A percentile compares a stretch with the other conserved stretches of the same genome.
Evolutionary conservation across 441 rosid species (phyloP).

Genomic region (Lepidium campestre): DNA sequence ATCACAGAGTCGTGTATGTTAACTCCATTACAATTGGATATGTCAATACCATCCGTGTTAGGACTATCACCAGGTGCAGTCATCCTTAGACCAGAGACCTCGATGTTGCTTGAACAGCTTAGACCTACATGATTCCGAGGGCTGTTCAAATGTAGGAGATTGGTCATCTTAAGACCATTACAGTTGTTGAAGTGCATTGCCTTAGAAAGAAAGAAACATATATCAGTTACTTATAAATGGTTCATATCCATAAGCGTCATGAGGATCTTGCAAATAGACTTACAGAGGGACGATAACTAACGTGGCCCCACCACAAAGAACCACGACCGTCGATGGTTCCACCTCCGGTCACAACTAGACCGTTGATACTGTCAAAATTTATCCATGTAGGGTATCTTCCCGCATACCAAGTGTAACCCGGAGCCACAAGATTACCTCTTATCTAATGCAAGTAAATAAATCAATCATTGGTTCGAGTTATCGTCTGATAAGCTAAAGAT

Average conservation of each 20-base stretch:
- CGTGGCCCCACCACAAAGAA: conserved; percentile 27
- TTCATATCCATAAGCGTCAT: not conserved
- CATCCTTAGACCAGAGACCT: conserved; percentile 22
- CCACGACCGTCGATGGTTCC: conserved; percentile 31
- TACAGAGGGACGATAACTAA: conserved; percentile 14
- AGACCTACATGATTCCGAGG: conserved; percentile 32
- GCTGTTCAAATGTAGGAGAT: conserved; percentile 27
- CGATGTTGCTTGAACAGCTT: conserved; percentile 8
- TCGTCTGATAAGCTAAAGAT: not conserved
- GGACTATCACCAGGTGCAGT: conserved; percentile 34
- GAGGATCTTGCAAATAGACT: not conserved
- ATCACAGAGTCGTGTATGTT: conserved; percentile 25
- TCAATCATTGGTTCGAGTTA: not conserved
- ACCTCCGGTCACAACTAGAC: conserved; percentile 26
- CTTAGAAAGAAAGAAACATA: not conserved
- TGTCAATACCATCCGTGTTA: conserved; percentile 41
- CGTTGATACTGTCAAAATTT: conserved; percentile 14
- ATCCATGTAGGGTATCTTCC: conserved; percentile 15
- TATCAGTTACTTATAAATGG: not conserved
- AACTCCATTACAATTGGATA: conserved; percentile 20
- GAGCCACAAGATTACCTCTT: conserved; percentile 24
- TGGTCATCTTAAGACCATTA: conserved; percentile 21
- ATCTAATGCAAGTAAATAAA: not conserved
- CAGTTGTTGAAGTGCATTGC: conserved; percentile 29
- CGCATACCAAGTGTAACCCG: conserved; percentile 20